These are phyloP conservation scores for Mimosa bimucronata DNA, from an alignment of 306 rosid species.

Conservation along the genomic window DNA sequence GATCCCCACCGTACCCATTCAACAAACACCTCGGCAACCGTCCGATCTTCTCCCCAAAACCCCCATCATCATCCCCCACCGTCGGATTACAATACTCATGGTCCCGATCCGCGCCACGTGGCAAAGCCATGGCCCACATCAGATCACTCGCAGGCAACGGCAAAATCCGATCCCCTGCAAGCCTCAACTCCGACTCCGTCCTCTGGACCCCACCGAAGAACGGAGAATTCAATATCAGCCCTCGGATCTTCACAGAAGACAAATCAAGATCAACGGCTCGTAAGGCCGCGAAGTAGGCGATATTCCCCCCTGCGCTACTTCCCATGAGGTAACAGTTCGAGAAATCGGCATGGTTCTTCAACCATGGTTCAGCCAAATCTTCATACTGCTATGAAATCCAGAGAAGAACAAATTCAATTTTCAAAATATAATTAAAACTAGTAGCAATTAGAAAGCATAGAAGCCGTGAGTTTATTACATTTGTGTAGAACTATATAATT, in stretches of 20 bases:
- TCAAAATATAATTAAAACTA: too few species aligned
- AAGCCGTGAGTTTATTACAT: too few species aligned
- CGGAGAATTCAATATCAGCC: slow-evolving; percentile 52
- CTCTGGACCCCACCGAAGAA: slow-evolving; percentile 63
- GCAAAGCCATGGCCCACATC: slow-evolving; percentile 66
- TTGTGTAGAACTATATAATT: too few species aligned
- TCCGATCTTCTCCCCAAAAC: slow-evolving; percentile 47
- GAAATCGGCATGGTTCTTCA: slow-evolving; percentile 54
- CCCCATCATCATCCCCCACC: not conserved
- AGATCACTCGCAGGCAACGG: slow-evolving; percentile 64
- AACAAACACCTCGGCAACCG: slow-evolving; percentile 59
- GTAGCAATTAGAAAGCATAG: too few species aligned
- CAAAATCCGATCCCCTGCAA: slow-evolving; percentile 42
- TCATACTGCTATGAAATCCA: too few species aligned
- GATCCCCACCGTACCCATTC: slow-evolving; percentile 67
- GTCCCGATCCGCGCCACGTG: slow-evolving; percentile 61
- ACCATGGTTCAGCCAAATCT: slow-evolving; percentile 56
- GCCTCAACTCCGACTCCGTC: slow-evolving; percentile 55
- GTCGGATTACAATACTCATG: slow-evolving; percentile 69
- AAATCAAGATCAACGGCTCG: slow-evolving; percentile 52
- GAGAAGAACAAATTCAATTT: too few species aligned
- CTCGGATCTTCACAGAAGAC: slow-evolving; percentile 49
- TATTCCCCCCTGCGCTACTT: slow-evolving; percentile 66
- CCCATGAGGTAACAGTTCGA: slow-evolving; percentile 60
- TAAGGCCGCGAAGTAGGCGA: slow-evolving; percentile 61